Evolutionary conservation across 179 eudicot genomes (phyloP), one percentile per base, ranked within the genome.

Genomic region (Amaranthus tricolor): DNA sequence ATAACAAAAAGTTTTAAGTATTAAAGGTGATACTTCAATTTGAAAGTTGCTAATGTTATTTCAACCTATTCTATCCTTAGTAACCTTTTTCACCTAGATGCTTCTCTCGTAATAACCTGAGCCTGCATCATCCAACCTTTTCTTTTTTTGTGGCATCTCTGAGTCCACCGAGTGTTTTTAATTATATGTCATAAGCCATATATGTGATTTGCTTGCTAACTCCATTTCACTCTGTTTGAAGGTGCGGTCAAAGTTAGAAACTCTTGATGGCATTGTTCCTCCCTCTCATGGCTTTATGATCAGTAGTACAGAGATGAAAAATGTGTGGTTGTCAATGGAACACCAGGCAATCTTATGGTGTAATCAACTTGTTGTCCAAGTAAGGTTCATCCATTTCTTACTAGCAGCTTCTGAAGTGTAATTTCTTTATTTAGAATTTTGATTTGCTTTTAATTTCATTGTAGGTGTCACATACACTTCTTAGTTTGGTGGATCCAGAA

Each of bases 271-370:
- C 73, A 93, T 96, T 79, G 97, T 96, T 77, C 99, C 98, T 82
- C 84, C 87, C 66, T 86, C 90, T 79, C 89, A 96, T 80, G 98
- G 98, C 43, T 91, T 96, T 77, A 82, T 86, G 88, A 87, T 93
- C 72, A 91, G 97, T 85, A 93, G 90, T 79, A 86, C 86, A 19
- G 87, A 88, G 75, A 88, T 96, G 93, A 90, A 84, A 83, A 96
- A 91, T 86, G 98, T 91, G 20, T 96, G 99, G 99, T 80, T 91
- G 84, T 91, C 99, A 70, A 96, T 96, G 99, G 99, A 94, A 76
- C 99, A 96, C 83, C 98, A 96, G 82, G 88, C 86, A 80, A 96
- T 96, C 72, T 76, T 96, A 55, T 96, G 99, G 99, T 96, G 99
- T 78, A 96, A 96, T 84, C 97, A 96, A 80, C 86, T 93, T 57